Base-by-base conservation (phyloP, 345 rosid genomes). In the Sonneratia alba region DNA sequence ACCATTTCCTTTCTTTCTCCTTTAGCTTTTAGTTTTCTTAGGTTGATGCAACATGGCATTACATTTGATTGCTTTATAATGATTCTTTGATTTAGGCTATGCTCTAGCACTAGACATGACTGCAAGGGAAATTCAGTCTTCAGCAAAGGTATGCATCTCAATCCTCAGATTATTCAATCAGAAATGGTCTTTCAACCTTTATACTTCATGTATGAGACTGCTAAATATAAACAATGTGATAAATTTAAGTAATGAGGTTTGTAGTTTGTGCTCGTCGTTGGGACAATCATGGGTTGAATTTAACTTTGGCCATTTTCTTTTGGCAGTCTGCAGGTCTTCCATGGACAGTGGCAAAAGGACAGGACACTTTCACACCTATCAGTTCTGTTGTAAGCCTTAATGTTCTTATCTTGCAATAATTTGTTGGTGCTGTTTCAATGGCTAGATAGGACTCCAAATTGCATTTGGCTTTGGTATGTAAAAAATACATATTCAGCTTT, bases 41-140 rank as follows among this genome's bases (percentile, higher is more conserved):
- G 49, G 42, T 19, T 55, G 24, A 55, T 18, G 21, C 22, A 18
- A 6, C 22, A 55, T 55, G 61, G 16, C 15, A 48, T 55, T 55
- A 21, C 22, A n/a, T 55, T 9, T n/a, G 24, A 13, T 48, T 13
- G 3, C 7, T 18, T 55, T 1, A 36, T 27, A 27, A 27, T 27
- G 32, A 27, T 27, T 27, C 32, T 27, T 18, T 51, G 53, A 71
- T 80, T 68, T 76, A 89, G 97, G 97, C 19, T 92, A 92, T 83
- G 97, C 97, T 37, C 76, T 95, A 77, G 99, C 91, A 14, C 78
- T 95, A 82, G 97, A 92, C 78, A 92, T 92, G 97, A 90, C 97
- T 81, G 92, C 97, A 37, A 90, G 85, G 82, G 97, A 94, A 75
- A 83, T 88, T 77, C 97, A 92, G 18, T 82, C 83, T 77, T 66